Percentiles rank a stretch among this genome's conserved stretches.
These are phyloP conservation scores for Mollisia scopiformis DNA, from an alignment of 2,329 filamentous ascomycete genomes.

Conservation along the genomic window DNA sequence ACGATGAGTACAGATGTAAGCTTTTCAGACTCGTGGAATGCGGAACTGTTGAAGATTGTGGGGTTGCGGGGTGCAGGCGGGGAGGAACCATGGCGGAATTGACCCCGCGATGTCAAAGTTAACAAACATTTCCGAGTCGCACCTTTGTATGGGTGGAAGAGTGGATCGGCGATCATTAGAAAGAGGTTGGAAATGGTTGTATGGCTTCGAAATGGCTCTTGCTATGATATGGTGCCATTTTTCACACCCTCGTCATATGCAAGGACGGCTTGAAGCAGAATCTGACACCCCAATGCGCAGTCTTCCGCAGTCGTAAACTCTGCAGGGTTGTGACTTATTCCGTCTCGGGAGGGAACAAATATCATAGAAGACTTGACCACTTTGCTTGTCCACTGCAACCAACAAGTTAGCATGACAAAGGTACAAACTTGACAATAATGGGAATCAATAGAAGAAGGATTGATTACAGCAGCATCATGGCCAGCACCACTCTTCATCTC, in stretches of 20 bases:
- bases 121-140: not conserved
- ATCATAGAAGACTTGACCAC: conserved; percentile 59
- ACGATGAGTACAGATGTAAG: not conserved
- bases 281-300: conserved; percentile 56
- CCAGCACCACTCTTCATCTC: conserved; percentile 32
- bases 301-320: conserved; percentile 63
- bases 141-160: not conserved
- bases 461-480: conserved; percentile 31
- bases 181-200: not conserved
- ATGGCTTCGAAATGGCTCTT: not conserved
- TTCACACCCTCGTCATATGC: conserved; percentile 37
- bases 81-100: not conserved
- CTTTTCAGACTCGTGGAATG: not conserved
- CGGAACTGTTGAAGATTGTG: not conserved
- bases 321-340: conserved; percentile 63
- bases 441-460: too few relatives aligned
- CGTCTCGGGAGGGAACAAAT: conserved; percentile 64
- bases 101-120: not conserved
- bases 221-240: not conserved
- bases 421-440: too few relatives aligned
- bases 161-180: too few relatives aligned
- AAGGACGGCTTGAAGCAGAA: conserved; percentile 45
- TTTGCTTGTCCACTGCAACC: conserved; percentile 27
- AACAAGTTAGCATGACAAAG: too few relatives aligned
- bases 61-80: not conserved